phyloP scores from a whole-genome alignment of 306 rosid genomes.

The Gleditsia sinensis region DNA sequence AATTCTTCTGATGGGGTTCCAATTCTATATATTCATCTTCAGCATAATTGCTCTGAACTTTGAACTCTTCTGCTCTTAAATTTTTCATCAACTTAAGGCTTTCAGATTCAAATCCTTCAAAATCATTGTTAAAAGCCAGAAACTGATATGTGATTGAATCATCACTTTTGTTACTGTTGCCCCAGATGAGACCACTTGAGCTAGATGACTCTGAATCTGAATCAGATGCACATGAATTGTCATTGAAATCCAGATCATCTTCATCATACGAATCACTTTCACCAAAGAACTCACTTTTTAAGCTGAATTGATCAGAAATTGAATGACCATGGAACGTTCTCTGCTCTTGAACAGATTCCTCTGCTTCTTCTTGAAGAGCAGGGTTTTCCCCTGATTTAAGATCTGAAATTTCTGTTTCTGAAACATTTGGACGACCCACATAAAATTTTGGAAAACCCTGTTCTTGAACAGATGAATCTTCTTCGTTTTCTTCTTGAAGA shows the following conservation, averaged over 20 bases:
- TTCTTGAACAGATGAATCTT: background rate
- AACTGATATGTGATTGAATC: slow-evolving; percentile 42
- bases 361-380: slow-evolving; percentile 16
- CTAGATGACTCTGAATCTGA: slow-evolving; percentile 46
- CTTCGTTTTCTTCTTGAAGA: background rate
- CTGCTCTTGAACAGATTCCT: slow-evolving; percentile 17
- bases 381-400: too few relatives aligned
- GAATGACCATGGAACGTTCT: background rate
- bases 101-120: slow-evolving; percentile 22
- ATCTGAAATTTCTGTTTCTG: background rate
- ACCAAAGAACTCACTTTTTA: slow-evolving; percentile 33
- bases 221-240: slow-evolving; percentile 43
- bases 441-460: background rate
- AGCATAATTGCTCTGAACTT: too few relatives aligned
- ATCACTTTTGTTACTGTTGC: slow-evolving; percentile 30
- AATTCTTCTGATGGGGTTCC: slow-evolving; percentile 25
- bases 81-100: background rate
- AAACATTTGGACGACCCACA: background rate
- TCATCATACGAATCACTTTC: slow-evolving; percentile 50
- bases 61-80: background rate
- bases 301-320: slow-evolving; percentile 14
- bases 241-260: slow-evolving; percentile 42
- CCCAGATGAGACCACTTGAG: slow-evolving; percentile 25
- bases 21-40: slow-evolving; percentile 44
- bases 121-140: slow-evolving; percentile 31